Evolutionary conservation across 306 rosid species (phyloP).

Genomic region (Pterocarpus santalinus): DNA sequence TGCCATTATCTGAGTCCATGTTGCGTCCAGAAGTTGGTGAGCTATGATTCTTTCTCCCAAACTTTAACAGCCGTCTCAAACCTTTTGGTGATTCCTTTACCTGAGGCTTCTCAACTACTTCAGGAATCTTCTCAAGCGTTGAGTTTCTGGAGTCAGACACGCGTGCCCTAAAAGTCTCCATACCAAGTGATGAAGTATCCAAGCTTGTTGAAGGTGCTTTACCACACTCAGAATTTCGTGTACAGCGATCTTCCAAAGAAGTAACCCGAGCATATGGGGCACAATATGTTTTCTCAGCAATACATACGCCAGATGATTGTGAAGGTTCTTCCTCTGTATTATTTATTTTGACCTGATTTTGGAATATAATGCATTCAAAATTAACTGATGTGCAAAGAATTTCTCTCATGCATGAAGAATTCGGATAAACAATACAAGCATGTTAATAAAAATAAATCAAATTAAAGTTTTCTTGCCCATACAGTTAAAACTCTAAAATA

Average conservation of each 20-base stretch:
- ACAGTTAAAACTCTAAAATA: conserved; percentile 19
- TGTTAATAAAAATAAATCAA: conserved; percentile 24
- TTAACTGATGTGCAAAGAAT: conserved; percentile 30
- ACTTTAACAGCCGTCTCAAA: conserved; percentile 71
- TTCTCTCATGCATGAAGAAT: conserved; percentile 27
- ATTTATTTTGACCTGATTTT: conserved; percentile 56
- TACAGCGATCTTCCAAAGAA: conserved; percentile 68
- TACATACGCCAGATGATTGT: conserved; percentile 46
- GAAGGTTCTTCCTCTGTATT: conserved; percentile 54
- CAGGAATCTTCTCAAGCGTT: conserved; percentile 84
- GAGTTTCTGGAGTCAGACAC: conserved; percentile 65
- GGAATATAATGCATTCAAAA: conserved; percentile 31
- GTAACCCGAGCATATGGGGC: conserved; percentile 73
- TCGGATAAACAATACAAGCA: conserved; percentile 23
- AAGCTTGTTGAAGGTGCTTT: conserved; percentile 61
- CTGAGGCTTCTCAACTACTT: conserved; percentile 75
- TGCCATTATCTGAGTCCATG: conserved; percentile 62
- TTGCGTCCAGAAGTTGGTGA: conserved; percentile 59
- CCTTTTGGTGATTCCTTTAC: conserved; percentile 82
- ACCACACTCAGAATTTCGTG: conserved; percentile 59
- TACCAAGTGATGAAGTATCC: conserved; percentile 54
- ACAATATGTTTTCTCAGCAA: conserved; percentile 53
- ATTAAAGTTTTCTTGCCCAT: conserved; percentile 19
- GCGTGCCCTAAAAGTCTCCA: conserved; percentile 57
- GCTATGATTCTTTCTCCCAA: conserved; percentile 83